Percentiles rank a stretch among this genome's conserved stretches.
These are phyloP conservation scores for Globisporangium heterothallicum DNA, from an alignment of 352 stramenopile species.

Conservation along the genomic window DNA sequence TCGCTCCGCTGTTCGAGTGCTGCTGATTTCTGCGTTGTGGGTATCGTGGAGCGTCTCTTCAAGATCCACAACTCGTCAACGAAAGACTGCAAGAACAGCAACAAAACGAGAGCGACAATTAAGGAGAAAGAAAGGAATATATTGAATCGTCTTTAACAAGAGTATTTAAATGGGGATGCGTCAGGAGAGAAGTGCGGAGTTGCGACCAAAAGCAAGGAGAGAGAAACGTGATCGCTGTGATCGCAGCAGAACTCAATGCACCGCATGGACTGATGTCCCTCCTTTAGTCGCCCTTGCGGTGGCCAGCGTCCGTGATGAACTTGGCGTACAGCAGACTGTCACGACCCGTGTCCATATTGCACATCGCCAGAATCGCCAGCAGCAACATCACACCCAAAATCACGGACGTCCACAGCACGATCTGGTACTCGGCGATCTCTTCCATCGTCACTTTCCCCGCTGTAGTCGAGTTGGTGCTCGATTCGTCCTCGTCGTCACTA, in stretches of 20 bases:
- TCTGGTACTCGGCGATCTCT: constrained; percentile 75
- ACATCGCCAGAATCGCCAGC: constrained; percentile 48
- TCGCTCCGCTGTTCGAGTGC: neutral
- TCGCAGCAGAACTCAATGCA: too few species aligned
- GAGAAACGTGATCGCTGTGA: too few species aligned
- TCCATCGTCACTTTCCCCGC: constrained; percentile 28
- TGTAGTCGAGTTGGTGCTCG: constrained; percentile 20
- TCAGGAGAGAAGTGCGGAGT: too few species aligned
- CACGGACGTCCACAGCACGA: constrained; percentile 79
- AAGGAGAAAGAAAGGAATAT: constrained; percentile 18
- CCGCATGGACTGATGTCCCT: neutral
- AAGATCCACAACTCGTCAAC: too few species aligned
- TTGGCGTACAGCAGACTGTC: constrained; percentile 86
- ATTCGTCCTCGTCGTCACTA: constrained; percentile 13
- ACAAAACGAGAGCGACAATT: too few species aligned
- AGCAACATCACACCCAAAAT: constrained; percentile 44
- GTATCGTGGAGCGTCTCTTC: neutral
- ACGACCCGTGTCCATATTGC: constrained; percentile 65
- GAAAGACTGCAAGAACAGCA: too few species aligned
- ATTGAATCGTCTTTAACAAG: constrained; percentile 17
- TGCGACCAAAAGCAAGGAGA: too few species aligned
- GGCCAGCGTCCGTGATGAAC: constrained; percentile 57
- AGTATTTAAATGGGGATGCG: constrained; percentile 16
- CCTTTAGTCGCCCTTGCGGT: constrained; percentile 51
- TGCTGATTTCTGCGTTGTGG: neutral